A percentile compares a stretch with the other conserved stretches of the same genome.
Evolutionary conservation across 176 grass and related monocot genomes (phyloP).

Genomic region (Oryza punctata): DNA sequence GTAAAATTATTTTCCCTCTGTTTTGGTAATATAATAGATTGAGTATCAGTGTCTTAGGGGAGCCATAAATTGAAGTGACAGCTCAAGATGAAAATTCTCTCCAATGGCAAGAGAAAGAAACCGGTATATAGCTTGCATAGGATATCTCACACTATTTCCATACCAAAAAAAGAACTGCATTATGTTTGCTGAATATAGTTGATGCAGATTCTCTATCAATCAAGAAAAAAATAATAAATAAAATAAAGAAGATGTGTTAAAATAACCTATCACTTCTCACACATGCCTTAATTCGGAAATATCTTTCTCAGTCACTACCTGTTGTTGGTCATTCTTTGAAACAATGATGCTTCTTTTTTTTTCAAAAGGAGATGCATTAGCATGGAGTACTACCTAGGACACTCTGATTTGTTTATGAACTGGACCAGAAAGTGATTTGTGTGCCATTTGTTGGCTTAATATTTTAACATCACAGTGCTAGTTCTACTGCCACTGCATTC

Average conservation of each 20-base stretch:
- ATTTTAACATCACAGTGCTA: conserved; percentile 35
- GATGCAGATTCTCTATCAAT: conserved; percentile 29
- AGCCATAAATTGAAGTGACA: too few species aligned
- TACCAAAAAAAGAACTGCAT: conserved; percentile 4
- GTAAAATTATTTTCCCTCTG: too few species aligned
- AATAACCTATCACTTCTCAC: conserved; percentile 50
- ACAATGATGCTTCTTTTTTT: conserved; percentile 13
- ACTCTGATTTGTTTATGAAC: conserved; percentile 29
- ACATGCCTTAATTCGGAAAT: conserved; percentile 49
- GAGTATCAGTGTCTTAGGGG: too few species aligned
- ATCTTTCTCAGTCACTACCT: conserved; percentile 41
- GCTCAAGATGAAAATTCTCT: too few species aligned
- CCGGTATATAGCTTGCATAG: background rate
- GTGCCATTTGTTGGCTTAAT: background rate
- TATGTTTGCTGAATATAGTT: conserved; percentile 2
- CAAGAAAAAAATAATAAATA: background rate
- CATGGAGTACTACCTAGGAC: conserved; percentile 39
- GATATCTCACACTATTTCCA: background rate
- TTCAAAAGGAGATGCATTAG: conserved; percentile 38
- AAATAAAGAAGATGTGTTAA: conserved; percentile 35
- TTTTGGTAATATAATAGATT: too few species aligned
- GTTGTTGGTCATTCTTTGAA: conserved; percentile 41
- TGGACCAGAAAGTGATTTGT: conserved; percentile 30
- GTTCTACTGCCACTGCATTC: background rate
- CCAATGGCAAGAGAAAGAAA: too few species aligned